phyloP scores from a whole-genome alignment of 1,284 basidiomycete genomes.

The Pseudozyma pruni region DNA sequence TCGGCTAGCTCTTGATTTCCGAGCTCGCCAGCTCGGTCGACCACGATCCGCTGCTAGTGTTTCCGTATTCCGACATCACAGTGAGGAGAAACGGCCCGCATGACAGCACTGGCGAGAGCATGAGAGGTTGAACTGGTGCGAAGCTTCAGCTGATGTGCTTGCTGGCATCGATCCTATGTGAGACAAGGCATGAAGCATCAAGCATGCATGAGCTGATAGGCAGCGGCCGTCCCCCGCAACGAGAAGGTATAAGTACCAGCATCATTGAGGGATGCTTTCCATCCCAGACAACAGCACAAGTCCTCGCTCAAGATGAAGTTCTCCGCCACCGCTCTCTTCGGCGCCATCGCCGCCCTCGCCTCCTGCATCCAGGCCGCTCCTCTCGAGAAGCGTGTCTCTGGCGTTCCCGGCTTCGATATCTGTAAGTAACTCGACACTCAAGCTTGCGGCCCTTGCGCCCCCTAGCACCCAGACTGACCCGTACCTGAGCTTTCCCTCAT shows the following conservation, averaged over 20 bases:
- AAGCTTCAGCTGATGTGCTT: too few relatives aligned
- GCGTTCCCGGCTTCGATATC: constrained; percentile 69
- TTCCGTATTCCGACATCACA: too few relatives aligned
- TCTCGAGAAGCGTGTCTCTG: constrained; percentile 43
- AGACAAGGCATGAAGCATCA: too few relatives aligned
- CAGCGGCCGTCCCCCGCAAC: not conserved
- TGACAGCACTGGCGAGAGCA: too few relatives aligned
- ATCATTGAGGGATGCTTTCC: not conserved
- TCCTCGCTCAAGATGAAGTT: constrained; percentile 22
- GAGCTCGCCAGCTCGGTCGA: too few relatives aligned
- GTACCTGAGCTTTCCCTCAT: not conserved
- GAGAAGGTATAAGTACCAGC: constrained; percentile 5
- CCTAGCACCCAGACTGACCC: not conserved
- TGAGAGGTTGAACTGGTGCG: too few relatives aligned
- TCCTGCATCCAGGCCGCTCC: constrained; percentile 13
- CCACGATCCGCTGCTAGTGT: too few relatives aligned
- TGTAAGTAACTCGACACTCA: constrained; percentile 63
- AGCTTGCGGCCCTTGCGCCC: not conserved
- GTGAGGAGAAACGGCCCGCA: too few relatives aligned
- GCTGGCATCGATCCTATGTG: too few relatives aligned
- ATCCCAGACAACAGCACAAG: not conserved
- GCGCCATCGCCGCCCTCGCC: constrained; percentile 10
- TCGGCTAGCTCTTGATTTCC: too few relatives aligned
- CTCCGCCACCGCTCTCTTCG: constrained; percentile 13
- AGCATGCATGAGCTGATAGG: not conserved